phyloP scores from a whole-genome alignment of 106 monocot species.

The Allium sativum region DNA sequence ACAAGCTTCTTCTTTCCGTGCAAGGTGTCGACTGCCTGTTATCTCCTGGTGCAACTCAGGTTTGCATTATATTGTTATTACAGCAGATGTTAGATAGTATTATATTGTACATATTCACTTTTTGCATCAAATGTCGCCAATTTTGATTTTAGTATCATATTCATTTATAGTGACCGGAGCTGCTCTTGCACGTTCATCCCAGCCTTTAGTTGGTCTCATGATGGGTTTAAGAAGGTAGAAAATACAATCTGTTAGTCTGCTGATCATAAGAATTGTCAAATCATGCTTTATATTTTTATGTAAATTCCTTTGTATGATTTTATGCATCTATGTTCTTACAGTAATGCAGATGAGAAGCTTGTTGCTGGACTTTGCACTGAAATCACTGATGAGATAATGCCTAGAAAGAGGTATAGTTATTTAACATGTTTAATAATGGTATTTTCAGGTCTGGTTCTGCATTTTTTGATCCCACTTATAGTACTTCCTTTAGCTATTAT shows the following conservation, averaged over 20 bases:
- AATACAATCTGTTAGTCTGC: too few species aligned
- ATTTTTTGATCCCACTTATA: background rate
- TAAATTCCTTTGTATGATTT: too few species aligned
- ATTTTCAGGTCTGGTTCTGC: background rate
- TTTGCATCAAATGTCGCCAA: too few species aligned
- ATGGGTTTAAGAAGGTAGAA: conserved; percentile 77
- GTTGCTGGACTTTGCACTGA: conserved; percentile 76
- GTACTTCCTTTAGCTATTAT: too few species aligned
- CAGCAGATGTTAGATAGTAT: too few species aligned
- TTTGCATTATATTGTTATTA: conserved; percentile 19
- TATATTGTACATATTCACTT: too few species aligned
- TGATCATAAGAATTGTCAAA: too few species aligned
- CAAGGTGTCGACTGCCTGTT: conserved; percentile 70
- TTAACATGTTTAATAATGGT: background rate
- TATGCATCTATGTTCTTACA: conserved; percentile 16
- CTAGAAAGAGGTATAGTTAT: conserved; percentile 40
- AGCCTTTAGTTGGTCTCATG: conserved; percentile 88
- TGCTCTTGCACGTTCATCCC: conserved; percentile 92
- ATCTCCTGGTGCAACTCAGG: conserved; percentile 93
- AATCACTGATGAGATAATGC: conserved; percentile 20
- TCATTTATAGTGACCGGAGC: conserved; percentile 57
- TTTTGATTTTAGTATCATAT: conserved; percentile 1
- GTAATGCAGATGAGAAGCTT: conserved; percentile 96
- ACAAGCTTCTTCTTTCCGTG: conserved; percentile 80
- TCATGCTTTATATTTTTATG: too few species aligned